A percentile compares a stretch with the other conserved stretches of the same genome.
phyloP scores from a whole-genome alignment of 2,329 filamentous ascomycete species.

The Ascomycota sp. region DNA sequence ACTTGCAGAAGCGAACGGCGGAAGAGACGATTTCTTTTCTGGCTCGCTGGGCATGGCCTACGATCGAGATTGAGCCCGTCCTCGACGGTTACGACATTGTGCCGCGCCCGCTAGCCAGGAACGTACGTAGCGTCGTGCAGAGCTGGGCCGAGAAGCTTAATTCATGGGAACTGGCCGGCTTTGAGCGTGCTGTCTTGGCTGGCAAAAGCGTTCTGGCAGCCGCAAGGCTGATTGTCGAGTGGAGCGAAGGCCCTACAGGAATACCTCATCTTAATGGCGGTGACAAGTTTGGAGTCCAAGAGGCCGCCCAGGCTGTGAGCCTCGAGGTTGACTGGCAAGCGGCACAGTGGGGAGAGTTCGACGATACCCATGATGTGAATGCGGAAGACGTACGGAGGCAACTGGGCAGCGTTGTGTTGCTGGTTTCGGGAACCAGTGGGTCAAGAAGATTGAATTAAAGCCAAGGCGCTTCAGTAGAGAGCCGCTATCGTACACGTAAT shows the following conservation, averaged over 20 bases:
- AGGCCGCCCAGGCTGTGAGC: constrained; percentile 56
- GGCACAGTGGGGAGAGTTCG: constrained; percentile 80
- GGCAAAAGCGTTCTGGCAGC: constrained; percentile 71
- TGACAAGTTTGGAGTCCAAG: constrained; percentile 49
- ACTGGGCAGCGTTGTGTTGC: constrained; percentile 62
- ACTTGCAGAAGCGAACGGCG: constrained; percentile 47
- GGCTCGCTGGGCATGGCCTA: constrained; percentile 57
- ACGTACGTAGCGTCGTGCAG: constrained; percentile 53
- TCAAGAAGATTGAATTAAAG: no score
- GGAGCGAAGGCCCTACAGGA: constrained; percentile 51
- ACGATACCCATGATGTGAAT: constrained; percentile 93
- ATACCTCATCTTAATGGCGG: constrained; percentile 16
- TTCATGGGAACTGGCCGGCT: constrained; percentile 61
- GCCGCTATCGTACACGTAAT: background rate
- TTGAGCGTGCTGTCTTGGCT: constrained; percentile 66
- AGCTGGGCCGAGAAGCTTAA: constrained; percentile 55
- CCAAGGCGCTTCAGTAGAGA: no score
- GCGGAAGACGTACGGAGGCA: constrained; percentile 75
- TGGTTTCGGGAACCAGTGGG: constrained; percentile 40
- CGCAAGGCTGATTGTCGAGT: constrained; percentile 58
- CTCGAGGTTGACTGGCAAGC: constrained; percentile 84
- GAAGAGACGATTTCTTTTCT: constrained; percentile 50
- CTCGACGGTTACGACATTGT: constrained; percentile 59
- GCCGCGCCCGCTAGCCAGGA: constrained; percentile 47
- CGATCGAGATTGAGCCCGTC: constrained; percentile 54